phyloP scores from a whole-genome alignment of 192 early-diverging fungal species.

The Backusella australiensis region DNA sequence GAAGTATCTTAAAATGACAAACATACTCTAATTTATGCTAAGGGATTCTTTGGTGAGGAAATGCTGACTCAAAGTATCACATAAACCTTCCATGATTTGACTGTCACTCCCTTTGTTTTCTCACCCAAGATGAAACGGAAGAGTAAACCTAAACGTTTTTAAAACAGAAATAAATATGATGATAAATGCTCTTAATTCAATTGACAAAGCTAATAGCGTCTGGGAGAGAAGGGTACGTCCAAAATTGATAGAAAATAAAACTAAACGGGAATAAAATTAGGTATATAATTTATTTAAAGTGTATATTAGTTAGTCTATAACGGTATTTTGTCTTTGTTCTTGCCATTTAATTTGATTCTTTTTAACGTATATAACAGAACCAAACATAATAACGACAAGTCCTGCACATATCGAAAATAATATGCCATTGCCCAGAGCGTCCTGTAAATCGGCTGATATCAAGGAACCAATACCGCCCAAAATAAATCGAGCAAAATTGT shows the following conservation, averaged over 20 bases:
- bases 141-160: too few species aligned
- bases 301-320: neutral
- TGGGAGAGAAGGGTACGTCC: too few species aligned
- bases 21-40: too few species aligned
- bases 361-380: constrained; percentile 1
- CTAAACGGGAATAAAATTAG: neutral
- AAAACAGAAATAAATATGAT: too few species aligned
- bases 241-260: neutral
- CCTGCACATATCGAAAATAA: constrained; percentile 27
- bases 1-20: too few species aligned
- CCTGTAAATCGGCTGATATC: constrained; percentile 27
- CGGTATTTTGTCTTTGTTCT: neutral
- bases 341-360: neutral
- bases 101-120: too few species aligned
- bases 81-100: too few species aligned
- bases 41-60: too few species aligned
- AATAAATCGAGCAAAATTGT: constrained; percentile 30
- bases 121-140: too few species aligned
- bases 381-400: neutral
- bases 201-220: too few species aligned
- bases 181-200: too few species aligned
- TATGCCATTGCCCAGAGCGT: constrained; percentile 28
- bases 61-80: too few species aligned
- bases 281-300: neutral
- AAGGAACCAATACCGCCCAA: constrained; percentile 33